Evolutionary conservation across 2,329 filamentous ascomycete species (phyloP), one percentile per base, ranked within the genome.

Genomic region (Pseudocercospora crystallina): DNA sequence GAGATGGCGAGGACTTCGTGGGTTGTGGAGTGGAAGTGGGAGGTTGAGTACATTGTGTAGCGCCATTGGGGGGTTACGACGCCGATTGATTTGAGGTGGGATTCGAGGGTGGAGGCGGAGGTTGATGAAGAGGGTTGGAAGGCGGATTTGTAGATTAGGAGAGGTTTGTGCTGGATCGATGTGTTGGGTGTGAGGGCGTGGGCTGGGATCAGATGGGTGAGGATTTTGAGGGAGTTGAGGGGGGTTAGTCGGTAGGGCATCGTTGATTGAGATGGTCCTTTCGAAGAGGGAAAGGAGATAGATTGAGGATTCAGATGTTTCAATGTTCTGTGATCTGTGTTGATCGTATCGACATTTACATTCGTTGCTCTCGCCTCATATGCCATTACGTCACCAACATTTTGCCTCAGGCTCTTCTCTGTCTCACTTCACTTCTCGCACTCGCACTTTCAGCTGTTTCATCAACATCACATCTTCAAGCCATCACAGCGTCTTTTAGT

Each of bases 1-100:
- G 77, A 75, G 41, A 88, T 76, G 58, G 76, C 80, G 2, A 89
- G 76, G 2, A 87, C 78, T 69, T 88, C 84, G 64, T 88, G 84
- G 0, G 80, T 78, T 0, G 78, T 87, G 60, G 75, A 81, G 69
- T 89, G 85, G 66, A 85, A 89, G 68, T 88, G 85, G 1, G 78
- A 81, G 5, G 76, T 79, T 32, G 65, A 68, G 66, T 85, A 88
- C 84, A 88, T 88, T 12, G 81, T 82, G 68, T 83, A 87, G 20
- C 80, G 76, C 85, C 84, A 87, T 62, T 85, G 81, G 0, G 85
- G 83, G 1, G 61, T 63, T 2, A 86, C 83, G 31, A 81, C 79
- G 7, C 76, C 78, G 12, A 81, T 65, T 3, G 66, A 61, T 5
- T 64, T 63, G 5, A 89, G 74, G 56, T 84, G 83, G 0, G 73